These are phyloP conservation scores for Taphrina flavorubra DNA, from an alignment of 1,139 yeast genomes.

Conservation along the genomic window DNA sequence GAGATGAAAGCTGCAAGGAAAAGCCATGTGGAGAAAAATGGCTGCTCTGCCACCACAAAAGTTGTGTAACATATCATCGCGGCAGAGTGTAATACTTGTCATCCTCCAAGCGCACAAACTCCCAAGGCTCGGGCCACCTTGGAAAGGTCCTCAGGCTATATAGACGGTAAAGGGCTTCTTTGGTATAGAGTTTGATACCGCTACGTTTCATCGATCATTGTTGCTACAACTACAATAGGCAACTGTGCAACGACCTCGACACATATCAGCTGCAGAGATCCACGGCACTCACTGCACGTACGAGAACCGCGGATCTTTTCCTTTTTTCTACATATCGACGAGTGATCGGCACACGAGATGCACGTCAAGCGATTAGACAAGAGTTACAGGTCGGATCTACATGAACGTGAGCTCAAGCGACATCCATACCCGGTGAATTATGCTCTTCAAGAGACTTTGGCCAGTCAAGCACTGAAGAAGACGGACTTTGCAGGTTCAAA, in stretches of 20 bases:
- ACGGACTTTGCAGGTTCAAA: conserved; percentile 5
- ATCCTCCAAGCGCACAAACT: background rate
- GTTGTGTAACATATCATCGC: background rate
- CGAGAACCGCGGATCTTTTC: too few species aligned
- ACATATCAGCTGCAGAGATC: too few species aligned
- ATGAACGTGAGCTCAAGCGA: conserved; percentile 8
- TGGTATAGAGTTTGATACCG: too few species aligned
- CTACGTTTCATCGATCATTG: too few species aligned
- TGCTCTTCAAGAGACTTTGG: background rate
- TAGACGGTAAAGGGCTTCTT: too few species aligned
- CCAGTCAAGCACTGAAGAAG: background rate
- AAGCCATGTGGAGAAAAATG: conserved; percentile 7
- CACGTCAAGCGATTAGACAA: conserved; percentile 14
- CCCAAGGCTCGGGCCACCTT: background rate
- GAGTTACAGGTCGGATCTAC: conserved; percentile 12
- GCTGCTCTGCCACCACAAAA: conserved; percentile 1
- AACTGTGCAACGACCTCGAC: too few species aligned
- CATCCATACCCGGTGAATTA: background rate
- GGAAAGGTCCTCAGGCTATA: background rate
- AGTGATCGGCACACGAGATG: conserved; percentile 17
- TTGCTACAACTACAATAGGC: too few species aligned
- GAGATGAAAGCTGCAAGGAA: background rate
- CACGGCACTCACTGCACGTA: background rate
- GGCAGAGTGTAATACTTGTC: background rate
- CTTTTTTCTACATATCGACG: background rate